Percentiles rank a stretch among this genome's conserved stretches.
Evolutionary conservation across 2,329 filamentous ascomycete genomes (phyloP).

Genomic region (Domatiomyces catenatus): DNA sequence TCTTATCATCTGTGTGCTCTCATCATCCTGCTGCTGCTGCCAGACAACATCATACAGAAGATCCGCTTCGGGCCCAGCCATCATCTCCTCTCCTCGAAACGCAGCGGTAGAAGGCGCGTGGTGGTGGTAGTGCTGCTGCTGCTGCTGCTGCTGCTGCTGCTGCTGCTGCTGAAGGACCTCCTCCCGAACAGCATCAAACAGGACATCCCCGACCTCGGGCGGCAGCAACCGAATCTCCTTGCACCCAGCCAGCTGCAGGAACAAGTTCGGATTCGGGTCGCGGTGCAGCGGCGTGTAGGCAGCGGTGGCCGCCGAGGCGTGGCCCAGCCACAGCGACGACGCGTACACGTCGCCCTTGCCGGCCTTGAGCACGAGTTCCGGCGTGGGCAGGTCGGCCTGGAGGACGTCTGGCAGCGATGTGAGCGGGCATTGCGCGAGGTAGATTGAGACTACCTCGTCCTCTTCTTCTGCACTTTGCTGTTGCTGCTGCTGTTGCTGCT

Average conservation of each 20-base stretch:
- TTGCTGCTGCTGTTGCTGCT: conserved; percentile 17
- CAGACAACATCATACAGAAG: conserved; percentile 57
- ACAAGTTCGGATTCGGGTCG: conserved; percentile 88
- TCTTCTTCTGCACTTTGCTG: too few relatives aligned
- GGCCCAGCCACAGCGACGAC: conserved; percentile 76
- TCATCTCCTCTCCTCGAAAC: conserved; percentile 76
- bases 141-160: too few relatives aligned
- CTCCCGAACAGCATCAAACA: conserved; percentile 45
- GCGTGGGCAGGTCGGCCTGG: conserved; percentile 51
- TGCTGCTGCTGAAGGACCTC: conserved; percentile 11
- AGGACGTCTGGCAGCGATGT: conserved; percentile 49
- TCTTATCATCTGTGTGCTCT: too few relatives aligned
- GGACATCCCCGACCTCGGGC: conserved; percentile 44
- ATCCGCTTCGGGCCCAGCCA: conserved; percentile 59
- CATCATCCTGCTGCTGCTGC: conserved; percentile 25
- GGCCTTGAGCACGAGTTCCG: conserved; percentile 44
- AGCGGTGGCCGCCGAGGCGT: conserved; percentile 71
- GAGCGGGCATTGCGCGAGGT: conserved; percentile 72
- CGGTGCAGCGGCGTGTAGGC: conserved; percentile 71
- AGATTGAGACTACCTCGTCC: conserved; percentile 40
- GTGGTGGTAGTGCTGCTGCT: conserved; percentile 2
- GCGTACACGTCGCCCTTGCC: conserved; percentile 76
- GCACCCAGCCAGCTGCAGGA: conserved; percentile 60
- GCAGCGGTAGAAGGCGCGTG: too few relatives aligned
- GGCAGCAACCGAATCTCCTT: conserved; percentile 61